A percentile compares a stretch with the other conserved stretches of the same genome.
Evolutionary conservation across 2,329 filamentous ascomycete species (phyloP).

Genomic region (Xylariales sp.): DNA sequence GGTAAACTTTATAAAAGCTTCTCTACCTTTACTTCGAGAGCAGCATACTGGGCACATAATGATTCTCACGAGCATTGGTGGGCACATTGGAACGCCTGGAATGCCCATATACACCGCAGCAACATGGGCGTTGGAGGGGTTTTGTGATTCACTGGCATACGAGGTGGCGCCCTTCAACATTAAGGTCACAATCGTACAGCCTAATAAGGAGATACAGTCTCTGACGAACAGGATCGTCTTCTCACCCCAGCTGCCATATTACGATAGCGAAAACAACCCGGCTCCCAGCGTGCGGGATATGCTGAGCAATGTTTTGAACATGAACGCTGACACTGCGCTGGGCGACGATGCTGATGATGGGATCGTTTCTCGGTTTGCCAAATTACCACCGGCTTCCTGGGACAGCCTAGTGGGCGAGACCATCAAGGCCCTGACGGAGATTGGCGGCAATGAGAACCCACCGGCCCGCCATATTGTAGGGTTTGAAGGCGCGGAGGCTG

Average conservation of each 20-base stretch:
- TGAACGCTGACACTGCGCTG: slow-evolving; percentile 62
- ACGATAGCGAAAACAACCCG: slow-evolving; percentile 64
- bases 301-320: slow-evolving; percentile 72
- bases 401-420: slow-evolving; percentile 81
- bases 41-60: slow-evolving; percentile 88
- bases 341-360: slow-evolving; percentile 33
- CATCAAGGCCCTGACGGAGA: slow-evolving; percentile 83
- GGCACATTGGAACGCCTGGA: slow-evolving; percentile 88
- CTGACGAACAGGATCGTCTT: slow-evolving; percentile 85
- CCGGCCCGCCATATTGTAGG: slow-evolving; percentile 93
- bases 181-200: slow-evolving; percentile 92
- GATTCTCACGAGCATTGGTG: slow-evolving; percentile 82
- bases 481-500: slow-evolving; percentile 77
- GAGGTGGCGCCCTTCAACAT: slow-evolving; percentile 97
- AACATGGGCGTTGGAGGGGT: slow-evolving; percentile 92
- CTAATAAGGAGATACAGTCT: slow-evolving; percentile 85
- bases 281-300: slow-evolving; percentile 83
- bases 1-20: slow-evolving; percentile 91
- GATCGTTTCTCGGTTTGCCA: slow-evolving; percentile 68
- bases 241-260: slow-evolving; percentile 66
- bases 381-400: slow-evolving; percentile 62
- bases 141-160: slow-evolving; percentile 92
- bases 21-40: slow-evolving; percentile 72
- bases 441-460: slow-evolving; percentile 93
- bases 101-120: slow-evolving; percentile 88